These are phyloP conservation scores for barrel medic (Medicago truncatula) DNA, from an alignment of 306 rosid species.

Conservation along the genomic window DNA sequence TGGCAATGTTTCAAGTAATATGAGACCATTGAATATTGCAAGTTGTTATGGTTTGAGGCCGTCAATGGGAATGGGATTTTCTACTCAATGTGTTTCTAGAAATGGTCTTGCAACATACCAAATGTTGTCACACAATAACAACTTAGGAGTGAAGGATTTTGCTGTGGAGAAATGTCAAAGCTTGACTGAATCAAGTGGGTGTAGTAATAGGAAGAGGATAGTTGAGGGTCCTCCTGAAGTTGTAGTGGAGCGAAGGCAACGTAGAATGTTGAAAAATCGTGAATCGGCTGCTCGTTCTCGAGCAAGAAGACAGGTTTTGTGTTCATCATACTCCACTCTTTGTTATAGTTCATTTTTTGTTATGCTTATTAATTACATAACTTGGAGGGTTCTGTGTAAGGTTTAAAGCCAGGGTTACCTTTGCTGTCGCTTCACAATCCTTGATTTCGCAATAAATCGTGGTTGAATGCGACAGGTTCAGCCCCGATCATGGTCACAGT, in stretches of 20 bases:
- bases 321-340: constrained; percentile 15
- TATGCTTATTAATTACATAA: constrained; percentile 1
- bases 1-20: constrained; percentile 10
- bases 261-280: constrained; percentile 81
- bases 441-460: neutral
- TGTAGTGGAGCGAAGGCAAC: constrained; percentile 73
- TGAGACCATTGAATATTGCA: constrained; percentile 27
- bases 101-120: constrained; percentile 37
- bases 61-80: constrained; percentile 35
- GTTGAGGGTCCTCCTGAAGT: constrained; percentile 64
- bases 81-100: constrained; percentile 39
- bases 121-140: constrained; percentile 44
- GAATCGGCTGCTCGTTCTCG: constrained; percentile 89
- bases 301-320: constrained; percentile 75
- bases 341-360: neutral
- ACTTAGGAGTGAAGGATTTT: constrained; percentile 34
- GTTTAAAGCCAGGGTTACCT: neutral
- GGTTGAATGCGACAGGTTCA: neutral
- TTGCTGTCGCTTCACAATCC: neutral
- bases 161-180: constrained; percentile 42
- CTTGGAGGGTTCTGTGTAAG: neutral
- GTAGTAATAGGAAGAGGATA: constrained; percentile 52
- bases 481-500: neutral
- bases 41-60: constrained; percentile 41
- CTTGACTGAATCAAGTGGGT: constrained; percentile 46